Evolutionary conservation across 805 yeast genomes (phyloP).

Genomic region (Candida tibetensis): DNA sequence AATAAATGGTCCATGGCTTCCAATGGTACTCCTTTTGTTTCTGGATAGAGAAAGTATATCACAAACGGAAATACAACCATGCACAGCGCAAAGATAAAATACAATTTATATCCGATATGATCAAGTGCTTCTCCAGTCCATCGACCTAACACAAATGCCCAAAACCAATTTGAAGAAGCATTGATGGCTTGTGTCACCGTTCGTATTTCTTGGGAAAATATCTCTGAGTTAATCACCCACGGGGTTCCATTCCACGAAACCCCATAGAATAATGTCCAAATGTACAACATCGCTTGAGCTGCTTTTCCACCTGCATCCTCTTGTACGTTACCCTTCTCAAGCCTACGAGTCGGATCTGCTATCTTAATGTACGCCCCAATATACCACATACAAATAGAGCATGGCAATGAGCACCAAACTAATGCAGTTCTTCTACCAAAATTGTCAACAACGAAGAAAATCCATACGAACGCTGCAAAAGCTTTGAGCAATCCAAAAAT

Average conservation of each 20-base stretch:
- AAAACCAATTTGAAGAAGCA: conserved; percentile 48
- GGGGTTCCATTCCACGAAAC: conserved; percentile 47
- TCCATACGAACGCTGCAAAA: conserved; percentile 43
- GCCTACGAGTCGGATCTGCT: conserved; percentile 24
- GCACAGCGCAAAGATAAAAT: conserved; percentile 40
- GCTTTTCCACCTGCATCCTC: conserved; percentile 37
- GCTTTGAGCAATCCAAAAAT: conserved; percentile 51
- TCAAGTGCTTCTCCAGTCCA: conserved; percentile 45
- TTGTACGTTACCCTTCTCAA: conserved; percentile 20
- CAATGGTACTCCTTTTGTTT: conserved; percentile 37
- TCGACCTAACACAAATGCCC: conserved; percentile 49
- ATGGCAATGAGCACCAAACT: conserved; percentile 34
- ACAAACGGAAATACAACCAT: conserved; percentile 26
- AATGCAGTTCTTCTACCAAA: conserved; percentile 46
- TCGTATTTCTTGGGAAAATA: conserved; percentile 43
- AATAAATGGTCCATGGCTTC: conserved; percentile 32
- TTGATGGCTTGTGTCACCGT: conserved; percentile 43
- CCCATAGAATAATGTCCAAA: conserved; percentile 47
- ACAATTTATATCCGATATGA: conserved; percentile 43
- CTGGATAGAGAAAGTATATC: conserved; percentile 35
- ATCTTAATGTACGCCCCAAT: conserved; percentile 47
- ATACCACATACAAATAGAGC: conserved; percentile 46
- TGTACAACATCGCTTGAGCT: conserved; percentile 45
- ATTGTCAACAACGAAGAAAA: conserved; percentile 44
- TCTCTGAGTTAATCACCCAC: conserved; percentile 47